Percentiles rank a stretch among this genome's conserved stretches.
Conservation (phyloP, 1,139 yeast species). For the Geotrichum australiense region DNA sequence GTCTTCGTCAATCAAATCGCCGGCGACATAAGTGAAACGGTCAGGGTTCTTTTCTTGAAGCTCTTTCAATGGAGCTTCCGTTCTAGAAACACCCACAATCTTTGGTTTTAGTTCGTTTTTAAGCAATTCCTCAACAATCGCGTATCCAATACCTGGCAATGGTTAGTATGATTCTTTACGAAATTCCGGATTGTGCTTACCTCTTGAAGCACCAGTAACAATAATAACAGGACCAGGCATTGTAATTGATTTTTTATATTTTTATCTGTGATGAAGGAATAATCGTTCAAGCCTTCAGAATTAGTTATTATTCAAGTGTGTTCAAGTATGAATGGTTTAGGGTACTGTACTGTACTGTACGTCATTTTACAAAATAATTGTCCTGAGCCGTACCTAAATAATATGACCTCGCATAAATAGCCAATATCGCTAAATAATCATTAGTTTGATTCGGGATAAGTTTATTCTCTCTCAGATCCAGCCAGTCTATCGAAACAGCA, state of each 20-base stretch:
- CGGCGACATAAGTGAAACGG: constrained; percentile 36
- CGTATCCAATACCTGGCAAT: constrained; percentile 61
- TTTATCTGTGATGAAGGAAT: too few relatives aligned
- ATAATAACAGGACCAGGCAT: constrained; percentile 37
- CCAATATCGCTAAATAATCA: too few relatives aligned
- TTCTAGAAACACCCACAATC: constrained; percentile 70
- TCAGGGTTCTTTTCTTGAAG: constrained; percentile 28
- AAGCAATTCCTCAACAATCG: constrained; percentile 54
- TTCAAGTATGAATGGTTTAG: too few relatives aligned
- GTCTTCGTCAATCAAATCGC: constrained; percentile 53
- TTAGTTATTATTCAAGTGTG: too few relatives aligned
- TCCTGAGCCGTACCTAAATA: too few relatives aligned
- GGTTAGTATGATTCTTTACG: neutral
- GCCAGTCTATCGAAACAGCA: too few relatives aligned
- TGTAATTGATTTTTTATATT: neutral
- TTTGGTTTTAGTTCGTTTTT: constrained; percentile 34
- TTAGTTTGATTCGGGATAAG: too few relatives aligned
- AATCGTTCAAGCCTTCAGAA: too few relatives aligned
- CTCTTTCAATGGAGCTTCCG: constrained; percentile 42
- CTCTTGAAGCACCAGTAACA: constrained; percentile 61
- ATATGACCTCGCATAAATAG: too few relatives aligned
- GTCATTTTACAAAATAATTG: too few relatives aligned
- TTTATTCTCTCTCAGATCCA: too few relatives aligned
- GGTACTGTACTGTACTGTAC: too few relatives aligned
- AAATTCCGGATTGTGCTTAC: constrained; percentile 32